A percentile compares a stretch with the other conserved stretches of the same genome.
Conservation (phyloP, 176 grass and related monocot genomes). For the Aegilops sharonensis region DNA sequence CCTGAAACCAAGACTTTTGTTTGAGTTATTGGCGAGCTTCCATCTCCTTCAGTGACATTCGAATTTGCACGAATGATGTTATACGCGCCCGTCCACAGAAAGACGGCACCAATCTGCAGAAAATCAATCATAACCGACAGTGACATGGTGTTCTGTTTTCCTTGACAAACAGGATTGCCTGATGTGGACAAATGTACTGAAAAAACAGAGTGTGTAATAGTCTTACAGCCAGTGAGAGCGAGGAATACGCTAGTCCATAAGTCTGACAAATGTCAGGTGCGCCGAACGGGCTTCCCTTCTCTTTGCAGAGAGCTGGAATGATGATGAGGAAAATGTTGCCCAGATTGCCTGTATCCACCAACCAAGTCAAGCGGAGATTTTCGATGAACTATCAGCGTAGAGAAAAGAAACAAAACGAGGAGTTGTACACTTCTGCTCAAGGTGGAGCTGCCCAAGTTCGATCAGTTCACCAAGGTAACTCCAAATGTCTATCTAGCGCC, state of each 20-base stretch:
- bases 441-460: neutral
- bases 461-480: neutral
- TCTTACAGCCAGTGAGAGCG: constrained; percentile 83
- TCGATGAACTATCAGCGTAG: neutral
- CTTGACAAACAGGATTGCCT: neutral
- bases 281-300: constrained; percentile 87
- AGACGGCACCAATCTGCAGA: constrained; percentile 70
- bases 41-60: constrained; percentile 22
- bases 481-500: neutral
- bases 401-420: neutral
- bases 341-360: constrained; percentile 57
- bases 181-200: neutral
- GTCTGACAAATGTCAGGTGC: constrained; percentile 53
- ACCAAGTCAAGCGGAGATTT: neutral
- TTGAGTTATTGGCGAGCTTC: neutral
- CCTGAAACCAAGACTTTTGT: constrained; percentile 13
- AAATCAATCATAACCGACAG: neutral
- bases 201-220: neutral
- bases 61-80: constrained; percentile 65
- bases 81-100: constrained; percentile 73
- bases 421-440: neutral
- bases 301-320: constrained; percentile 87
- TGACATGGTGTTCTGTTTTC: neutral
- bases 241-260: constrained; percentile 70
- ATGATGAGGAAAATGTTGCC: constrained; percentile 88